Base-by-base conservation (phyloP, 139 green algal species). In the Picochlorum sp. region DNA sequence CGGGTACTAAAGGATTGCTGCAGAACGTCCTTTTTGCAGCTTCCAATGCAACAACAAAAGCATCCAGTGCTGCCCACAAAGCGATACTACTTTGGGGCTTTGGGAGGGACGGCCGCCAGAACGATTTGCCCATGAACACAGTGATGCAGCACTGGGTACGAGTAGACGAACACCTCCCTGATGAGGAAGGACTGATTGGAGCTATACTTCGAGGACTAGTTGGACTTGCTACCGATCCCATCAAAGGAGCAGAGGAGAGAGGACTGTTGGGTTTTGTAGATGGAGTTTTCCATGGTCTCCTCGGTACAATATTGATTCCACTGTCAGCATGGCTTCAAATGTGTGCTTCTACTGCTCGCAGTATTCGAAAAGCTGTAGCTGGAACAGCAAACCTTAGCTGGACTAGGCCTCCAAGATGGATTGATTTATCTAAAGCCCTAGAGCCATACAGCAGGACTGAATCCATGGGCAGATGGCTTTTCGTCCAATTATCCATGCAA, bases 21-120 rank as follows among this genome's bases (percentile, higher is more conserved):
- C 37, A 63, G 30, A 78, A 82, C 60, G 65, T 67, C 5, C 63
- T 75, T 7, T 80, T 81, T 71, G 79, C 69, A 14, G 30, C 81
- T 45, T 73, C 65, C 57, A 84, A 77, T 60, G 76, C 75, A 47
- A 66, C 78, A 30, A 61, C 68, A 61, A 84, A 84, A 54, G 60
- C 57, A 2, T 60, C 73, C 24, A 66, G 60, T 16, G 69, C 69
- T 3, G 73, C 69, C 4, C 62, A 69, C 10, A 77, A 73, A 37
- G 54, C 64, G 24, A 69, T 83, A 41, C 54, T 62, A 4, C 57
- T 65, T 8, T 38, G 72, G n/a, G 75, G 77, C 3, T 61, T 84
- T n/a, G 75, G 80, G 34, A 45, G 45, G 14, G 56, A 61, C 50
- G 57, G n/a, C 0, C 2, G n/a, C 47, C n/a, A 13, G 47, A 41